A percentile compares a stretch with the other conserved stretches of the same genome.
Evolutionary conservation across 78 protist species (phyloP).

Genomic region (Diacronema lutheri): DNA sequence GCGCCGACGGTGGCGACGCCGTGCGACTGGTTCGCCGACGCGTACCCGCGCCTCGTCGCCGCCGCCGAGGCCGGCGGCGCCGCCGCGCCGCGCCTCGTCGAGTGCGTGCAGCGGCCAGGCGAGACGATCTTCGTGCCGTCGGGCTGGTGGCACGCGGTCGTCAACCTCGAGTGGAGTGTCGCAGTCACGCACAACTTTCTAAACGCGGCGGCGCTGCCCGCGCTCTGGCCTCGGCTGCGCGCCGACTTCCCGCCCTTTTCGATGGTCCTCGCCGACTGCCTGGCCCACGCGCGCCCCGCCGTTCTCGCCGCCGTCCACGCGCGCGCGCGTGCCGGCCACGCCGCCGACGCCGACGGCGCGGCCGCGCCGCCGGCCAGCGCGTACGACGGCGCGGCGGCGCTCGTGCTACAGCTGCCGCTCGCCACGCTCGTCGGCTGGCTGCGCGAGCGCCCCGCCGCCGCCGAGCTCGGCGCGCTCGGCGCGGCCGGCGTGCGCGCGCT

Average conservation of each 20-base stretch:
- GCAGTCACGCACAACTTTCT: constrained; percentile 73
- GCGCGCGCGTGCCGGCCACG: too few relatives aligned
- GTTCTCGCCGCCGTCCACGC: too few relatives aligned
- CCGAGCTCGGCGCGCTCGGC: too few relatives aligned
- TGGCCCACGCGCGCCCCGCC: neutral
- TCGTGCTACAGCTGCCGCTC: too few relatives aligned
- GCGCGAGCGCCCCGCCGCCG: too few relatives aligned
- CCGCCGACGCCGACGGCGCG: too few relatives aligned
- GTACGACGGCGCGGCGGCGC: too few relatives aligned
- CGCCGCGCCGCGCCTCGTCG: neutral
- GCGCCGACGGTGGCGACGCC: constrained; percentile 31
- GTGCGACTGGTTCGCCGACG: constrained; percentile 68
- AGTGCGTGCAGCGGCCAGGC: constrained; percentile 41
- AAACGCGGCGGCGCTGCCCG: neutral
- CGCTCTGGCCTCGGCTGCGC: constrained; percentile 15
- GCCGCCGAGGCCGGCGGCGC: constrained; percentile 2
- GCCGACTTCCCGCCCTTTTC: constrained; percentile 16
- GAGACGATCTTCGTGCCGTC: constrained; percentile 55
- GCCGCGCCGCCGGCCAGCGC: too few relatives aligned
- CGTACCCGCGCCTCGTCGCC: constrained; percentile 2
- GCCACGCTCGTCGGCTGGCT: too few relatives aligned
- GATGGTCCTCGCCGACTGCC: constrained; percentile 42
- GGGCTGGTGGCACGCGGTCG: constrained; percentile 70
- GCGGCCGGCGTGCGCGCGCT: too few relatives aligned
- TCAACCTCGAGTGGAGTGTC: constrained; percentile 67